Evolutionary conservation across 106 monocot species (phyloP).

Genomic region (Apostasia ramifera): DNA sequence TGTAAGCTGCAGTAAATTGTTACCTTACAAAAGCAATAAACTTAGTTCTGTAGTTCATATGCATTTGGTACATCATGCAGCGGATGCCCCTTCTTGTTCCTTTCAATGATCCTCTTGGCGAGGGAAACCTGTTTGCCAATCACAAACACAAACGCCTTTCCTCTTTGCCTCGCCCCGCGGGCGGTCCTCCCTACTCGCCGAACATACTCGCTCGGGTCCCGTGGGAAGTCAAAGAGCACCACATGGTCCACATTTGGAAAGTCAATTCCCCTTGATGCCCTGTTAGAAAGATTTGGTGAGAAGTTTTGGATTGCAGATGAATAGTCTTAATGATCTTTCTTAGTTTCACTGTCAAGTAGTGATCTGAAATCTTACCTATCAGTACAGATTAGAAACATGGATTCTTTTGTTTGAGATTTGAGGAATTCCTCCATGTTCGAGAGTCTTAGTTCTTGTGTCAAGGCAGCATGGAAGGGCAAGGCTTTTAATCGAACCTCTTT

Average conservation of each 20-base stretch:
- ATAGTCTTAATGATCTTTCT: too few species aligned
- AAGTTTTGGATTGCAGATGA: too few species aligned
- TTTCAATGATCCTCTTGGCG: constrained; percentile 75
- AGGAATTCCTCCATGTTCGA: constrained; percentile 86
- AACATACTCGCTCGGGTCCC: constrained; percentile 92
- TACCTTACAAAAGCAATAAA: background rate
- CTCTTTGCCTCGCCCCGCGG: constrained; percentile 67
- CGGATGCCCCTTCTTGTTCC: constrained; percentile 83
- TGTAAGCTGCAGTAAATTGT: too few species aligned
- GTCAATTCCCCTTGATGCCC: constrained; percentile 89
- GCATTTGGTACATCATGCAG: constrained; percentile 77
- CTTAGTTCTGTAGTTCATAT: constrained; percentile 31
- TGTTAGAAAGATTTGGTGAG: constrained; percentile 11
- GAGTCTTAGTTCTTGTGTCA: constrained; percentile 61
- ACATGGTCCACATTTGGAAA: constrained; percentile 83
- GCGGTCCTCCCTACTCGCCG: constrained; percentile 95
- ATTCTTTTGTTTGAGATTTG: constrained; percentile 40
- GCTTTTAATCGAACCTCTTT: constrained; percentile 48
- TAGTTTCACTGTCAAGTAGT: too few species aligned
- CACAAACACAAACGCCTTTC: constrained; percentile 76
- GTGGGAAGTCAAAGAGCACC: constrained; percentile 81
- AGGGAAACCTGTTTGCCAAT: constrained; percentile 89
- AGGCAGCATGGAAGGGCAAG: constrained; percentile 84
- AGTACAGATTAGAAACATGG: constrained; percentile 82
- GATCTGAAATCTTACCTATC: constrained; percentile 50